These are phyloP conservation scores for Irpex sp. DNA, from an alignment of 1,284 basidiomycete genomes.

Conservation along the genomic window DNA sequence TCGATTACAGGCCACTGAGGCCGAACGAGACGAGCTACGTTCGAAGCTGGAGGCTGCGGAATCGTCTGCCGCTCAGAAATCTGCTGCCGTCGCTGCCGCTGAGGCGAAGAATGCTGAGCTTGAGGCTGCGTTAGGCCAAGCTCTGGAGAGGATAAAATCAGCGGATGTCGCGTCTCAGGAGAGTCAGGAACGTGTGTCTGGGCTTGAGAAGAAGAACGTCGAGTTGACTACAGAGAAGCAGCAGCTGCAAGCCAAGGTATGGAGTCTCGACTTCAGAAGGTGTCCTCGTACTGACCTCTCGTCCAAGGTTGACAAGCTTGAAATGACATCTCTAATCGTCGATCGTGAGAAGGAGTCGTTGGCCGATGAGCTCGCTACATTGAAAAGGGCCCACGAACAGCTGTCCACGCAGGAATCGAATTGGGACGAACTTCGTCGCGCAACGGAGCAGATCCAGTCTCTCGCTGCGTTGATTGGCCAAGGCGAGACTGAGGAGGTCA, in stretches of 20 bases:
- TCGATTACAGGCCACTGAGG: conserved; percentile 55
- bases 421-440: conserved; percentile 68
- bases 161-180: conserved; percentile 62
- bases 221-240: conserved; percentile 54
- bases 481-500: conserved; percentile 66
- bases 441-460: conserved; percentile 65
- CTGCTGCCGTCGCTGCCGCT: conserved; percentile 40
- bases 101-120: conserved; percentile 57
- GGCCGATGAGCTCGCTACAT: conserved; percentile 41
- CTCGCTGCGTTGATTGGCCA: conserved; percentile 58
- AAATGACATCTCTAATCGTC: conserved; percentile 51
- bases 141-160: conserved; percentile 64
- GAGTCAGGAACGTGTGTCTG: conserved; percentile 53
- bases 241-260: conserved; percentile 54
- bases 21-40: conserved; percentile 58
- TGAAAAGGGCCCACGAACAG: conserved; percentile 59
- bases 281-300: conserved; percentile 2
- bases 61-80: conserved; percentile 30
- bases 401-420: conserved; percentile 58
- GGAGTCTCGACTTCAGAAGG: conserved; percentile 17
- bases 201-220: conserved; percentile 56
- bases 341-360: conserved; percentile 60
- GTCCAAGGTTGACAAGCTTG: conserved; percentile 55
- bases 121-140: conserved; percentile 65
- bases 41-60: conserved; percentile 54